A percentile compares a stretch with the other conserved stretches of the same genome.
phyloP scores from a whole-genome alignment of 345 rosid species.

The Combretum micranthum region DNA sequence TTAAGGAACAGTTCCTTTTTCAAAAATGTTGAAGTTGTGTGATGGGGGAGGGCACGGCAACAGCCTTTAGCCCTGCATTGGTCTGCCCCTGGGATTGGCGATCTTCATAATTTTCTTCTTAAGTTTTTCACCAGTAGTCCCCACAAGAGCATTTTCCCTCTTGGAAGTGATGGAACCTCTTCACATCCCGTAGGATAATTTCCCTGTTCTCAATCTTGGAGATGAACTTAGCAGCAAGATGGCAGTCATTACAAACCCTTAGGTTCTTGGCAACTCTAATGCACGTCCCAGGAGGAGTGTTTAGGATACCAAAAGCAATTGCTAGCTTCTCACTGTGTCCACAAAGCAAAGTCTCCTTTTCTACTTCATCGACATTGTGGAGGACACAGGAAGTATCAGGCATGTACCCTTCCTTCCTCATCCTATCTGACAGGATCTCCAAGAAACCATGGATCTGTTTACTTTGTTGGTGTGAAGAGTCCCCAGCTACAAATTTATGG shows the following conservation, averaged over 20 bases:
- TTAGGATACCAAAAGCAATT: conserved; percentile 75
- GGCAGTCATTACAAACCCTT: conserved; percentile 86
- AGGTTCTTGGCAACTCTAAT: conserved; percentile 89
- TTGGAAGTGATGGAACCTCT: conserved; percentile 82
- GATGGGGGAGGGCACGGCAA: too few species aligned
- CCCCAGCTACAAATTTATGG: conserved; percentile 83
- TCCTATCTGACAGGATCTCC: conserved; percentile 49
- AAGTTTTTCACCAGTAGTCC: conserved; percentile 64
- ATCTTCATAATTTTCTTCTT: not conserved
- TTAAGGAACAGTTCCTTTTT: too few species aligned
- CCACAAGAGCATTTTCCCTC: conserved; percentile 74
- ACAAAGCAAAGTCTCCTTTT: conserved; percentile 69
- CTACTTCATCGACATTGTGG: conserved; percentile 68
- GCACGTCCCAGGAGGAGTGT: conserved; percentile 54
- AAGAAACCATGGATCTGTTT: conserved; percentile 48
- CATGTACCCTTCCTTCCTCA: conserved; percentile 70
- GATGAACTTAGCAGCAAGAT: conserved; percentile 58
- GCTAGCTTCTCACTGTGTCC: conserved; percentile 93
- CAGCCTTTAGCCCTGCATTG: too few species aligned
- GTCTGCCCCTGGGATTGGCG: too few species aligned
- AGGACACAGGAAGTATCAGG: conserved; percentile 88
- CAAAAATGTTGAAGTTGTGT: too few species aligned
- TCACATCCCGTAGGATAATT: conserved; percentile 70
- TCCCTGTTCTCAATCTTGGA: conserved; percentile 66
- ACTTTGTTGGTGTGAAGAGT: conserved; percentile 68